These are phyloP conservation scores for Nepenthes gracilis DNA, from an alignment of 148 eudicot genomes.

Conservation along the genomic window DNA sequence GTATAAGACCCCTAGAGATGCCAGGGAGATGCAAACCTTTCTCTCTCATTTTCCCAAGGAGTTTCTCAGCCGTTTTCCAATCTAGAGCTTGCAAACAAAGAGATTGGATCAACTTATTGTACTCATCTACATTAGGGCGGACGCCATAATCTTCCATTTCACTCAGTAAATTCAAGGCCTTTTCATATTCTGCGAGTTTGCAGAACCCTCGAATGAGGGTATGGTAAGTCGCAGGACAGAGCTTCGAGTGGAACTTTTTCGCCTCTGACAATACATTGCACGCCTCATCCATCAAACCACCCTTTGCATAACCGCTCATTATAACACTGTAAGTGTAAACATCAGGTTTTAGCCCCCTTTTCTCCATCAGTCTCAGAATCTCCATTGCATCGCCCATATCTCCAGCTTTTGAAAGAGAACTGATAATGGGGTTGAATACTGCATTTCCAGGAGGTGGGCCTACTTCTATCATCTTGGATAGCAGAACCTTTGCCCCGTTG, in stretches of 20 bases:
- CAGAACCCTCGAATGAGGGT: constrained; percentile 74
- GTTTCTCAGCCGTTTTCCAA: constrained; percentile 75
- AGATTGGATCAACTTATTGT: constrained; percentile 71
- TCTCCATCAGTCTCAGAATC: constrained; percentile 49
- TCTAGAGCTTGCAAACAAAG: constrained; percentile 83
- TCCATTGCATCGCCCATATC: constrained; percentile 55
- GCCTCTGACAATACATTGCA: constrained; percentile 59
- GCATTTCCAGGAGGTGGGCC: constrained; percentile 89
- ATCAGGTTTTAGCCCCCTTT: constrained; percentile 81
- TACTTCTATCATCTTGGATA: constrained; percentile 54
- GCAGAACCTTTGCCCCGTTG: constrained; percentile 48
- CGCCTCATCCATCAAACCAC: constrained; percentile 75
- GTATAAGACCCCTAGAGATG: constrained; percentile 52
- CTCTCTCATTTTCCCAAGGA: constrained; percentile 53
- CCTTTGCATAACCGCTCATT: constrained; percentile 67
- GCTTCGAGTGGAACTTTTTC: constrained; percentile 30
- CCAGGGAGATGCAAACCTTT: constrained; percentile 64
- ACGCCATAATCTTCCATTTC: constrained; percentile 73
- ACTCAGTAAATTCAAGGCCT: constrained; percentile 54
- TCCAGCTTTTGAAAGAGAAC: constrained; percentile 45
- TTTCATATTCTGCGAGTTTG: constrained; percentile 62
- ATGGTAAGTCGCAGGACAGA: constrained; percentile 57
- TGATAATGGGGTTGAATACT: constrained; percentile 48
- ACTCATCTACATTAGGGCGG: constrained; percentile 62
- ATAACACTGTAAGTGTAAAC: constrained; percentile 67